Conservation (phyloP, 1,139 yeast species). For the Nakaseomyces nivariensis region DNA sequence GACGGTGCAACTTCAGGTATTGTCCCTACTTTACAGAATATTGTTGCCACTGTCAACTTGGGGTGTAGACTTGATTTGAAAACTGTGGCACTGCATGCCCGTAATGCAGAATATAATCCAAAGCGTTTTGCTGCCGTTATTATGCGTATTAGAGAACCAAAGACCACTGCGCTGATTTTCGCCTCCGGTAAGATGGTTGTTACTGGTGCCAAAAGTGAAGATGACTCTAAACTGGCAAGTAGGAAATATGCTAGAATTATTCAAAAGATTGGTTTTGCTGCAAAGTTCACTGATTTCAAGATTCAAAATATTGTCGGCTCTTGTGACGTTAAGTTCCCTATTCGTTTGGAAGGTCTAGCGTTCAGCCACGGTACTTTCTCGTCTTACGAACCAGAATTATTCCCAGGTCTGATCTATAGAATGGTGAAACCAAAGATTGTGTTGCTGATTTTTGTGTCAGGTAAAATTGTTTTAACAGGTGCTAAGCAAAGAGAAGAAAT, state of each 20-base stretch:
- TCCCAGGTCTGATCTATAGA: constrained; percentile 97
- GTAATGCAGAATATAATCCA: constrained; percentile 98
- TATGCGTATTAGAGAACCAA: constrained; percentile 98
- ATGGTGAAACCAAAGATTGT: constrained; percentile 99
- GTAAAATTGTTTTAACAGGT: constrained; percentile 96
- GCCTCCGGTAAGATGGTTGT: constrained; percentile 99
- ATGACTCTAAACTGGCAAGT: constrained; percentile 92
- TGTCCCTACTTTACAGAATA: constrained; percentile 92
- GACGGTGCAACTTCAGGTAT: constrained; percentile 80
- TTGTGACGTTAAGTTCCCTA: constrained; percentile 95
- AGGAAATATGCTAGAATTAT: constrained; percentile 96
- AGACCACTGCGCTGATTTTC: constrained; percentile 93
- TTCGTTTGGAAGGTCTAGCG: constrained; percentile 93
- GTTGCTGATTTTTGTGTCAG: constrained; percentile 87
- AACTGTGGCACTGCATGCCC: constrained; percentile 95
- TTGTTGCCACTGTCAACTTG: constrained; percentile 94
- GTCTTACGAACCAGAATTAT: constrained; percentile 94
- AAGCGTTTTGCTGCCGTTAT: constrained; percentile 98
- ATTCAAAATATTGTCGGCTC: constrained; percentile 98
- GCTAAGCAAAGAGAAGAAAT: constrained; percentile 99
- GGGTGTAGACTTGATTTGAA: constrained; percentile 93
- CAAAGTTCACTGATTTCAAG: constrained; percentile 90
- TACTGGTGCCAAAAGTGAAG: constrained; percentile 98
- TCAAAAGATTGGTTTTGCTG: constrained; percentile 95
- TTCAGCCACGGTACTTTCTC: constrained; percentile 98